Percentiles rank a stretch among this genome's conserved stretches.
phyloP scores from a whole-genome alignment of 2,329 filamentous ascomycete genomes.

The Seiridium unicorne region DNA sequence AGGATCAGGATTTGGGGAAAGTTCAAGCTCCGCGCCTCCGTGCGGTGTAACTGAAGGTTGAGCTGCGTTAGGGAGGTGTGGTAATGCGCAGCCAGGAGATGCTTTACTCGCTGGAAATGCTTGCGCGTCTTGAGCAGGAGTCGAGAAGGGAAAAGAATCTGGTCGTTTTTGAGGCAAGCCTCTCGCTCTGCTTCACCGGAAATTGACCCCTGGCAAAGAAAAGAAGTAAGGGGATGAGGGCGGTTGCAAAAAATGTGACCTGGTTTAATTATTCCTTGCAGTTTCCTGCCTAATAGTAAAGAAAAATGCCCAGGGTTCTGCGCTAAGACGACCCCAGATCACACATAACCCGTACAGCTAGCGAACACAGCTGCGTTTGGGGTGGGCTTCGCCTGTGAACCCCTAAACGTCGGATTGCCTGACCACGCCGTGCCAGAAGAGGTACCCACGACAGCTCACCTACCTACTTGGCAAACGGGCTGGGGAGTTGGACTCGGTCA shows the following conservation, averaged over 20 bases:
- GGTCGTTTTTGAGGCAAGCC: too few species aligned
- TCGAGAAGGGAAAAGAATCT: not conserved
- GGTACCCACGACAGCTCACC: too few species aligned
- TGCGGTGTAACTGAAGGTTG: too few species aligned
- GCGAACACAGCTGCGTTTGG: not conserved
- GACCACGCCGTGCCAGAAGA: too few species aligned
- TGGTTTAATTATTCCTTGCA: not conserved
- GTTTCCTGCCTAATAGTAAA: too few species aligned
- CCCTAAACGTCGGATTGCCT: not conserved
- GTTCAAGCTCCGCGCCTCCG: not conserved
- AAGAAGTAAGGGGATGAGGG: not conserved
- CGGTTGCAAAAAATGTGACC: slow-evolving; percentile 1
- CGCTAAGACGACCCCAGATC: slow-evolving; percentile 2
- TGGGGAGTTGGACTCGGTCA: too few species aligned
- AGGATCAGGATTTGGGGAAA: not conserved
- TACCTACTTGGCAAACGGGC: too few species aligned
- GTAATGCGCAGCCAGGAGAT: too few species aligned
- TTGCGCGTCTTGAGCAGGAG: not conserved
- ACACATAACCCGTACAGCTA: not conserved
- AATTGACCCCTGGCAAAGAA: not conserved
- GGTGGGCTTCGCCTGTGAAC: not conserved
- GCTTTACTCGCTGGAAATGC: not conserved
- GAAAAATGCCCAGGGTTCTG: not conserved
- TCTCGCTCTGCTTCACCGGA: not conserved
- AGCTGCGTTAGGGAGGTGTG: too few species aligned